Conservation (phyloP, 352 stramenopile species). For the Phytopythium kandeliae region DNA sequence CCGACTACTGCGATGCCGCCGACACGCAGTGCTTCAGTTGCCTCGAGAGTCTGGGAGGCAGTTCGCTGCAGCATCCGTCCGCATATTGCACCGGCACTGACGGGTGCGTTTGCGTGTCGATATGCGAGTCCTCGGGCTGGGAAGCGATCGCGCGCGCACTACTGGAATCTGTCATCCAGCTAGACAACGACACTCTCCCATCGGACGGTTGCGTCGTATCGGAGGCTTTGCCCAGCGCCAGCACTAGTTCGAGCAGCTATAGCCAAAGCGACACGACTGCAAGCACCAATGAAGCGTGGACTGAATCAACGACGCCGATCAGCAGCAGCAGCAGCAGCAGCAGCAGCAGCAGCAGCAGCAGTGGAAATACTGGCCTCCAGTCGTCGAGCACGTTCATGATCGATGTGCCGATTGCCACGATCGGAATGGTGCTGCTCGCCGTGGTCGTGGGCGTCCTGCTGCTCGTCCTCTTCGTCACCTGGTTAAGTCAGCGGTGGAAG, state of each 20-base stretch:
- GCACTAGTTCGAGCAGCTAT: slow-evolving; percentile 7
- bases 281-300: neutral
- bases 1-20: slow-evolving; percentile 28
- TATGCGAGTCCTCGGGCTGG: slow-evolving; percentile 29
- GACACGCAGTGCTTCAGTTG: slow-evolving; percentile 34
- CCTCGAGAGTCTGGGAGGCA: slow-evolving; percentile 2
- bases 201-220: slow-evolving; percentile 12
- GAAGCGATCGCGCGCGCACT: slow-evolving; percentile 25
- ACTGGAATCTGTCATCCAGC: slow-evolving; percentile 14
- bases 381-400: slow-evolving; percentile 7
- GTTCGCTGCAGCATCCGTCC: slow-evolving; percentile 28
- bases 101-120: slow-evolving; percentile 28
- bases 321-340: slow-evolving; percentile 11
- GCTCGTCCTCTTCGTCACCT: slow-evolving; percentile 6
- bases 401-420: slow-evolving; percentile 2
- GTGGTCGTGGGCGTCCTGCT: slow-evolving; percentile 1
- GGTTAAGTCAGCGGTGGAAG: slow-evolving; percentile 8
- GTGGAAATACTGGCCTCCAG: slow-evolving; percentile 13
- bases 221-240: slow-evolving; percentile 1
- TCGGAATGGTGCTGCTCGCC: slow-evolving; percentile 2
- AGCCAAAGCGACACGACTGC: slow-evolving; percentile 15
- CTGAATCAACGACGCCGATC: slow-evolving; percentile 8
- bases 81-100: slow-evolving; percentile 21
- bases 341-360: slow-evolving; percentile 9
- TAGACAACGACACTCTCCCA: slow-evolving; percentile 18